A percentile compares a stretch with the other conserved stretches of the same genome.
phyloP scores from a whole-genome alignment of 1,139 yeast genomes.

The Scheffersomyces parashehatae region DNA sequence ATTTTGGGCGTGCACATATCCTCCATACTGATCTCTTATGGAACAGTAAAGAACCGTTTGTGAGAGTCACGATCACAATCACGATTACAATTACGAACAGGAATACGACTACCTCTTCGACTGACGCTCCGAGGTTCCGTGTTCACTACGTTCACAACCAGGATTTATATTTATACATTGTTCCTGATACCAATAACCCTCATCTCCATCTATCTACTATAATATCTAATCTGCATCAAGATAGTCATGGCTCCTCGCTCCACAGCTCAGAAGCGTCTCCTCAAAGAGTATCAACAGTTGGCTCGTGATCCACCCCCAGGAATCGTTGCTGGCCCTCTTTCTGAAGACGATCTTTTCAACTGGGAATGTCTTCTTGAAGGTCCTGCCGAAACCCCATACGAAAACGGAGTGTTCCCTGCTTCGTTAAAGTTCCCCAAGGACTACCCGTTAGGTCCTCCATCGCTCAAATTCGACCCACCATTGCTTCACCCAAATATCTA shows the following conservation, averaged over 20 bases:
- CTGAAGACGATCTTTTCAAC: constrained; percentile 75
- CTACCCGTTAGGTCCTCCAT: constrained; percentile 92
- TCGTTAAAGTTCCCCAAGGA: constrained; percentile 79
- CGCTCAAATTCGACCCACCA: constrained; percentile 78
- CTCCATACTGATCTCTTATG: too few species aligned
- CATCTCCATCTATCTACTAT: neutral
- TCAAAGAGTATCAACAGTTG: constrained; percentile 87
- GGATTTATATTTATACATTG: too few species aligned
- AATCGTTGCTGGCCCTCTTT: constrained; percentile 86
- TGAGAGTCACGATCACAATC: too few species aligned
- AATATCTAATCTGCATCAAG: neutral
- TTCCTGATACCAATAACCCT: too few species aligned
- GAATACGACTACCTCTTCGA: too few species aligned
- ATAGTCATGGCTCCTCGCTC: constrained; percentile 45
- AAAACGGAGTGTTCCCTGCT: constrained; percentile 91
- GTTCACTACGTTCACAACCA: too few species aligned
- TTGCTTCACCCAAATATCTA: constrained; percentile 91
- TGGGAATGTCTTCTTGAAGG: constrained; percentile 96
- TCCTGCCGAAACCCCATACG: constrained; percentile 91
- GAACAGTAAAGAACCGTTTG: too few species aligned
- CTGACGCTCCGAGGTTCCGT: too few species aligned
- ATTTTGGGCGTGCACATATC: too few species aligned
- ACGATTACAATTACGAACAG: too few species aligned
- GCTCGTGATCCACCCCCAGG: constrained; percentile 91
- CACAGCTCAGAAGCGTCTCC: constrained; percentile 83